Conservation (phyloP, 805 yeast genomes). For the Wickerhamiella parazyma region DNA sequence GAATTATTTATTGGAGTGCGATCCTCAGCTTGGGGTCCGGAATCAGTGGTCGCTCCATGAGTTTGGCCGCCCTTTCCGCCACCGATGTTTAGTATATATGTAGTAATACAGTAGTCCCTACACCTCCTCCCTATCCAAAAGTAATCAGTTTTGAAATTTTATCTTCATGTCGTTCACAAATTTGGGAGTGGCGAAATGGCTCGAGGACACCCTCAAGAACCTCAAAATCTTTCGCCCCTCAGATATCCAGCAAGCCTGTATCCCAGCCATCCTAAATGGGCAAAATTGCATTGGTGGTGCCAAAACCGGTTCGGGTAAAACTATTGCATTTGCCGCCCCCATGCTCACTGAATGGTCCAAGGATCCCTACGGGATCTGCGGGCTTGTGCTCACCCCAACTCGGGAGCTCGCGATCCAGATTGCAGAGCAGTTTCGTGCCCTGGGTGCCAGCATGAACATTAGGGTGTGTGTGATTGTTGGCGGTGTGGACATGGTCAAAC, state of each 20-base stretch:
- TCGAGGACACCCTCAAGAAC: constrained; percentile 60
- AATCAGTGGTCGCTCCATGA: no score
- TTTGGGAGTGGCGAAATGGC: constrained; percentile 78
- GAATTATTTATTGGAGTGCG: no score
- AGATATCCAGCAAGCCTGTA: constrained; percentile 73
- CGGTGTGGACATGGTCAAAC: constrained; percentile 87
- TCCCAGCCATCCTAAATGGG: constrained; percentile 72
- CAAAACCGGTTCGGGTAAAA: constrained; percentile 94
- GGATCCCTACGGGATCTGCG: constrained; percentile 88
- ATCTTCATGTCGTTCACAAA: constrained; percentile 32
- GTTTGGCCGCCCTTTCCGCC: no score
- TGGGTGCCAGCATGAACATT: constrained; percentile 81
- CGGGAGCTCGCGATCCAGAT: constrained; percentile 93
- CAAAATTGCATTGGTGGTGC: constrained; percentile 97
- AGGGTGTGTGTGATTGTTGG: constrained; percentile 80
- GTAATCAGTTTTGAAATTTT: neutral
- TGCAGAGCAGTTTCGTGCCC: constrained; percentile 89
- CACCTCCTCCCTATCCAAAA: no score
- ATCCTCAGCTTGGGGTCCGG: no score
- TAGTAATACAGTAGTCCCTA: neutral
- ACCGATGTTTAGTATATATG: no score
- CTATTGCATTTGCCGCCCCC: constrained; percentile 96
- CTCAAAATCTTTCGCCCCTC: constrained; percentile 82
- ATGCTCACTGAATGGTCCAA: constrained; percentile 89
- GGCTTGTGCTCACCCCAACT: constrained; percentile 72